Conservation (phyloP, 352 stramenopile genomes). For the Pythium plurisporium region DNA sequence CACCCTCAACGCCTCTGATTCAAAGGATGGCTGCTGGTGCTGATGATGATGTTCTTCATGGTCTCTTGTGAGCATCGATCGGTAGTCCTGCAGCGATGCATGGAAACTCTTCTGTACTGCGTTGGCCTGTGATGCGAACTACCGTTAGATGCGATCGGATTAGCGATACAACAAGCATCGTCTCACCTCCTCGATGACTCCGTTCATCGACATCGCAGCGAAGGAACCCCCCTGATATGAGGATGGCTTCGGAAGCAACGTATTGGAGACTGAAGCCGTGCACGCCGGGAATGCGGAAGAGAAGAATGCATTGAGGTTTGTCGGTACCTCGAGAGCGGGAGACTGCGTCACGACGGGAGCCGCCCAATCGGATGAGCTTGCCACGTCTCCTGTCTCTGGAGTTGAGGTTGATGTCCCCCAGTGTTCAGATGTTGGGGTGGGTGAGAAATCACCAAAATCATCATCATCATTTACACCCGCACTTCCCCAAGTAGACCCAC, state of each 20-base stretch:
- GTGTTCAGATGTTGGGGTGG: conserved; percentile 2
- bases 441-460: conserved; percentile 39
- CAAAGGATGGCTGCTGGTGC: conserved; percentile 7
- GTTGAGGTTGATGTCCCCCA: not conserved
- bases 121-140: conserved; percentile 1
- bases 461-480: conserved; percentile 18
- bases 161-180: too few relatives aligned
- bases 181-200: conserved; percentile 10
- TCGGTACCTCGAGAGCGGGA: not conserved
- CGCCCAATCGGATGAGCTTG: not conserved
- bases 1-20: conserved; percentile 21
- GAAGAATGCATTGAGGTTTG: conserved; percentile 12
- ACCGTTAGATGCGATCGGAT: conserved; percentile 1
- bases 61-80: conserved; percentile 7
- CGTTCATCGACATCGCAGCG: not conserved
- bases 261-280: conserved; percentile 5
- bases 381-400: not conserved
- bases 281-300: conserved; percentile 5
- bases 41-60: conserved; percentile 7
- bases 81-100: conserved; percentile 16
- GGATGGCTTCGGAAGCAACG: conserved; percentile 11
- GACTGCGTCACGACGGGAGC: not conserved
- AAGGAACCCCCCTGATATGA: not conserved
- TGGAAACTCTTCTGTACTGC: conserved; percentile 18
- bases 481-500: conserved; percentile 4